A percentile compares a stretch with the other conserved stretches of the same genome.
Evolutionary conservation across 164 flowering plant genomes (phyloP).

Genomic region (Vitis rotundifolia): DNA sequence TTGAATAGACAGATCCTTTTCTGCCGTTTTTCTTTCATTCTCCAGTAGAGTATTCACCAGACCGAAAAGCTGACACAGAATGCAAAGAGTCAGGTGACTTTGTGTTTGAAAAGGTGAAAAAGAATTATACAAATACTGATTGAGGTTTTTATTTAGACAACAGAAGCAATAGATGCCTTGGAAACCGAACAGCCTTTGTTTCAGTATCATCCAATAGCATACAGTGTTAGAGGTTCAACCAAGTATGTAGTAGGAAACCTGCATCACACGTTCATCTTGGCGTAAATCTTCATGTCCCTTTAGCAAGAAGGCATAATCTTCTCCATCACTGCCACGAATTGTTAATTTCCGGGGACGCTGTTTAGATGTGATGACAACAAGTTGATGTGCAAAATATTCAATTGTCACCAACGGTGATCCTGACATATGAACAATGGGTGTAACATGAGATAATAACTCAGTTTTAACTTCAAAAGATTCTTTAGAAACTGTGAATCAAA

Average conservation of each 20-base stretch:
- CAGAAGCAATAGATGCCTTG: not conserved
- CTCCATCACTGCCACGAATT: conserved; percentile 94
- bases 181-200: too few relatives aligned
- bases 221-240: not conserved
- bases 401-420: conserved; percentile 89
- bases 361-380: conserved; percentile 92
- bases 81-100: not conserved
- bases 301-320: conserved; percentile 89
- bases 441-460: not conserved
- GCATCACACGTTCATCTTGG: conserved; percentile 99
- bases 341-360: conserved; percentile 97
- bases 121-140: not conserved
- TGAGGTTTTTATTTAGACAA: not conserved
- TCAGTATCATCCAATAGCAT: not conserved
- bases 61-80: conserved; percentile 78
- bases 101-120: not conserved
- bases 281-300: conserved; percentile 99
- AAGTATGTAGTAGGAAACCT: conserved; percentile 44
- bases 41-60: conserved; percentile 90
- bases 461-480: not conserved
- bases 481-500: not conserved
- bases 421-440: conserved; percentile 25
- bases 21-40: conserved; percentile 85
- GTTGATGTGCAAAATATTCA: conserved; percentile 87
- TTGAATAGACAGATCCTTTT: conserved; percentile 92